These are phyloP conservation scores for Gentiana dahurica DNA, from an alignment of 257 asterid species.

Conservation along the genomic window DNA sequence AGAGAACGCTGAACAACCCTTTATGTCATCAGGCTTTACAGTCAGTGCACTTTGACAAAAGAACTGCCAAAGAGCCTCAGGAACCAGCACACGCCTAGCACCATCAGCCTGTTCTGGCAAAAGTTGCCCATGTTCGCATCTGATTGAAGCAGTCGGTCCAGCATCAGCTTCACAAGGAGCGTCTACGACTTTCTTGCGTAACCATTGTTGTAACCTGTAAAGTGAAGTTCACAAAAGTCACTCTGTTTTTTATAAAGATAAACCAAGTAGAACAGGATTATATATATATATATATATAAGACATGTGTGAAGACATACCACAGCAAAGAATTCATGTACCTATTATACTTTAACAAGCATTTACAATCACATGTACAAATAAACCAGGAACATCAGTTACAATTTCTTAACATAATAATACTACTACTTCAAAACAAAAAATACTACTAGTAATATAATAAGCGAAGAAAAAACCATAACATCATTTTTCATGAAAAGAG, in stretches of 20 bases:
- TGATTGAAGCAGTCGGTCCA: slow-evolving; percentile 88
- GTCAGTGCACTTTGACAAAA: slow-evolving; percentile 53
- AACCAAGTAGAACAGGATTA: background rate
- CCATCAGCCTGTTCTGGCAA: slow-evolving; percentile 89
- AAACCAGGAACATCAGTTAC: no score
- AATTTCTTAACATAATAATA: no score
- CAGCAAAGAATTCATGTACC: background rate
- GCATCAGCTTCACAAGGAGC: slow-evolving; percentile 89
- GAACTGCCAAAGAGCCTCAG: slow-evolving; percentile 84
- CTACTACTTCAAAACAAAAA: no score
- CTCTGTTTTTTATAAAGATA: background rate
- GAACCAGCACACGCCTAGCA: slow-evolving; percentile 69
- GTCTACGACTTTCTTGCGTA: slow-evolving; percentile 69
- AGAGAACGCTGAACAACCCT: slow-evolving; percentile 58
- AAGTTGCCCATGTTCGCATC: slow-evolving; percentile 86
- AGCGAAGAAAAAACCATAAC: no score
- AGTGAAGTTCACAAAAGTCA: slow-evolving; percentile 12
- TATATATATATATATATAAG: background rate
- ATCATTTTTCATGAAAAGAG: no score
- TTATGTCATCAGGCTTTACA: slow-evolving; percentile 65
- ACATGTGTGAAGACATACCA: background rate
- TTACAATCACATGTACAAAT: background rate
- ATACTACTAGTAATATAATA: no score
- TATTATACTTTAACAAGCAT: background rate
- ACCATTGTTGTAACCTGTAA: slow-evolving; percentile 94